A percentile compares a stretch with the other conserved stretches of the same genome.
These are phyloP conservation scores for Scutellaria barbata DNA, from an alignment of 257 asterid genomes.

Conservation along the genomic window DNA sequence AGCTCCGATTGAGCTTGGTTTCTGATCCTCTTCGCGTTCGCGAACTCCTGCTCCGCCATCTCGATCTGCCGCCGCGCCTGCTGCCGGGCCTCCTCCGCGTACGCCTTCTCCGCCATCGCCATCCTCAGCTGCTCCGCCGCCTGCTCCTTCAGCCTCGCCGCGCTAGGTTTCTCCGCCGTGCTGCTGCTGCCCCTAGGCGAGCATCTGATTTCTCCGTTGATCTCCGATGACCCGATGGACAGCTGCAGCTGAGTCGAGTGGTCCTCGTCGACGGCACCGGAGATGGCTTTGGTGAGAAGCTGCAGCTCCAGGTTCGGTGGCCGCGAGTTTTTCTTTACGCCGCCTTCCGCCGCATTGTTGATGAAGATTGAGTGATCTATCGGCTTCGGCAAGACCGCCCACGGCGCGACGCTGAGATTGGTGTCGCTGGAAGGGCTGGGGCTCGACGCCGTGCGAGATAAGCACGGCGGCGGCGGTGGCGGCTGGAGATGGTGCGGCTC, in stretches of 20 bases:
- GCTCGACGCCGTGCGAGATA: conserved; percentile 61
- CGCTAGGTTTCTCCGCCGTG: not conserved
- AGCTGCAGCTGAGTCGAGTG: conserved; percentile 57
- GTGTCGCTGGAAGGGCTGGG: conserved; percentile 62
- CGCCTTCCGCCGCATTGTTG: not conserved
- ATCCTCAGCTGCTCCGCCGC: conserved; percentile 48
- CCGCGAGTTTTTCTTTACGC: conserved; percentile 13
- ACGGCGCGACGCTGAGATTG: conserved; percentile 42
- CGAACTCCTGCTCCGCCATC: conserved; percentile 64
- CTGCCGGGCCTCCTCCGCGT: conserved; percentile 67
- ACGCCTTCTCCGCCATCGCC: conserved; percentile 67
- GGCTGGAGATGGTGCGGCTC: conserved; percentile 41
- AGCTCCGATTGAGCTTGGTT: conserved; percentile 63
- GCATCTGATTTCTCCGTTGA: conserved; percentile 27
- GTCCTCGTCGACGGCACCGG: conserved; percentile 22
- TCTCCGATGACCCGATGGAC: conserved; percentile 53
- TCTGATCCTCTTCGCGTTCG: conserved; percentile 65
- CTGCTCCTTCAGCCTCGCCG: conserved; percentile 37
- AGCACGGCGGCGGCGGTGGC: conserved; percentile 48
- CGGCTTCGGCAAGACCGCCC: conserved; percentile 25
- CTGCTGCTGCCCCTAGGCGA: conserved; percentile 36
- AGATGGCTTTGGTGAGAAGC: conserved; percentile 49
- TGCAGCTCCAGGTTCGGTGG: conserved; percentile 66
- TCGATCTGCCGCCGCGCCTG: conserved; percentile 62
- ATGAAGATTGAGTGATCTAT: conserved; percentile 19